Conservation (phyloP, 768 basidiomycete genomes). For the Pholiota microspora region DNA sequence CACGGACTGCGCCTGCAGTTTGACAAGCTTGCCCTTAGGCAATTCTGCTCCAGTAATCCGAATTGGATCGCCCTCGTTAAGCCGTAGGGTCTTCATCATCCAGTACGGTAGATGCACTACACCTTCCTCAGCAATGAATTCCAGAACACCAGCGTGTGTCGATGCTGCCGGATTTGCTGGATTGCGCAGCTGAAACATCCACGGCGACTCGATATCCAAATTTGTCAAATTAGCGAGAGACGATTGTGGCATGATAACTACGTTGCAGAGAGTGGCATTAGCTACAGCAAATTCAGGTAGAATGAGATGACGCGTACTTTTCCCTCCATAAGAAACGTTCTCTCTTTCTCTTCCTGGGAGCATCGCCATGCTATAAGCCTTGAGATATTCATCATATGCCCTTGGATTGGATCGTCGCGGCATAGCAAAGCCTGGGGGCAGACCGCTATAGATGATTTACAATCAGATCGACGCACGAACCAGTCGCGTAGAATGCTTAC, state of each 20-base stretch:
- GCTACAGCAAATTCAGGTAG: constrained; percentile 5
- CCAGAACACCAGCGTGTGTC: constrained; percentile 96
- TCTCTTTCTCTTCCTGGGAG: constrained; percentile 82
- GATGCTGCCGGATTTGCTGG: constrained; percentile 80
- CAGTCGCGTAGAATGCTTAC: constrained; percentile 29
- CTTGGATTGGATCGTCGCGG: constrained; percentile 57
- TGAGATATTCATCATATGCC: constrained; percentile 89
- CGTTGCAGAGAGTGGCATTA: constrained; percentile 4
- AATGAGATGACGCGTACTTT: constrained; percentile 57
- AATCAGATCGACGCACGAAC: constrained; percentile 4
- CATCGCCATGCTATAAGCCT: constrained; percentile 95
- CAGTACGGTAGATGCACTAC: constrained; percentile 94
- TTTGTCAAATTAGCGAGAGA: constrained; percentile 84
- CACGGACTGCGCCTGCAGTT: constrained; percentile 92
- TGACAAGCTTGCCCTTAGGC: constrained; percentile 92
- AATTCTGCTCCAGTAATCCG: constrained; percentile 87
- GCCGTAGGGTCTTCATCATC: constrained; percentile 98
- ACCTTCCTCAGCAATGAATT: constrained; percentile 98
- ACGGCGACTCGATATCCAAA: constrained; percentile 87
- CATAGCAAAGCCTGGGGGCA: constrained; percentile 49
- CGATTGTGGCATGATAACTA: constrained; percentile 98
- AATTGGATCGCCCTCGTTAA: constrained; percentile 94
- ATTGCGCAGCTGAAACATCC: constrained; percentile 97
- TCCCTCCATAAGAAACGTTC: constrained; percentile 95
- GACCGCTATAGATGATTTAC: constrained; percentile 38